Evolutionary conservation across 768 basidiomycete species (phyloP), one percentile per base, ranked within the genome.

Genomic region (Macrocybe gigantea): DNA sequence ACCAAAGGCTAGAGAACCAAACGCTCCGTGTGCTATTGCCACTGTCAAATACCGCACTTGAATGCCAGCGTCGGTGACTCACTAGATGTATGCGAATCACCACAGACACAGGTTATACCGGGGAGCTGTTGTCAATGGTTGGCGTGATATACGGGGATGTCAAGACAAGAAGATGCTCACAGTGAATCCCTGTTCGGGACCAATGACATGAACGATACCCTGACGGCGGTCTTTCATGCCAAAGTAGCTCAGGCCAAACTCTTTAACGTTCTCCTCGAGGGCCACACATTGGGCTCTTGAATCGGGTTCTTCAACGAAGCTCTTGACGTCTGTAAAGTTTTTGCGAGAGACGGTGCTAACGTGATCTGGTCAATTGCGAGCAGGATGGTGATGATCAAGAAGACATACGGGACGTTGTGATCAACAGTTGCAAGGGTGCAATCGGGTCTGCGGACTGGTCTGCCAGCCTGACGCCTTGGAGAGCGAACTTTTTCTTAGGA

Each of bases 1-100:
- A 51, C 92, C 92, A 58, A 93, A 94, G 0, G 92, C 92, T 52
- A 94, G 77, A 41, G 92, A 91, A 41, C 92, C 92, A 60, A 94
- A 94, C 2, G 92, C 92, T 42, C 92, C 92, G 62, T 94, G 92
- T 9, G 92, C 87, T 89, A 50, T 9, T 33, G 38, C 44, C 42
- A 35, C 14, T 34, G 29, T 32, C 52, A 32, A 50, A 51, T 36
- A 12, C 52, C 29, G 39, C n/a, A 2, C 22, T 44, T 15, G 8
- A 32, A 51, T 31, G 38, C 39, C 32, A 45, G 52, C 36, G 45
- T 38, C 6, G 22, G 31, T 9, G 6, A 70, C 84, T 56, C 60
- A 88, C 88, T 94, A 36, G 91, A 90, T 22, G 92, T 93, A 70
- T 93, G 92, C 4, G 91, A 93, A 68, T 93, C 92, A 61, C 92